Base-by-base conservation (phyloP, 768 basidiomycete species). In the Lepiota venenata region DNA sequence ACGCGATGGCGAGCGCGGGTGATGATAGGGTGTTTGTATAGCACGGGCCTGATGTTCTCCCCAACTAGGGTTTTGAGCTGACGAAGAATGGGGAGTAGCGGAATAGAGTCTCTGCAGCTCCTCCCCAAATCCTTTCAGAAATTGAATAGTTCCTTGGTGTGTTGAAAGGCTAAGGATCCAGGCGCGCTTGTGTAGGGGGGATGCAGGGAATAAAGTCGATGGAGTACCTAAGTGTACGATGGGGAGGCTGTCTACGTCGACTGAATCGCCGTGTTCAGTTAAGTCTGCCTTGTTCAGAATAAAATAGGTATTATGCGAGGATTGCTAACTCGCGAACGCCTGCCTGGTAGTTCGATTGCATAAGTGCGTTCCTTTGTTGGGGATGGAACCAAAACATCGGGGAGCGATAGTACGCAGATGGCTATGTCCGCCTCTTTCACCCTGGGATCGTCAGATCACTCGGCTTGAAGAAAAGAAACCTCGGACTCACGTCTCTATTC, bases 261-360 rank as follows among this genome's bases (percentile, higher is more conserved):
- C 10, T 32, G 8, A 32, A 32, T 9, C 27, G 18, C 43, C 47
- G 4, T 56, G 43, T 3, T 62, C 35, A 20, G 74, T 55, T 3
- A 88, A 69, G 63, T 96, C 93, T 5, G 70, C 70, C 71, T 96
- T 95, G 71, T 95, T 96, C 60, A 93, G 68, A 5, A 96, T 69
- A 46, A 94, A 72, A 42, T 85, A 73, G 0, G 93, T 93, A 27
- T 79, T 63, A 2, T 75, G 65, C 14, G 44, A 38, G 7, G 71
- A n/a, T 76, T 45, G 91, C 61, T 25, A 88, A 74, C 4, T 70
- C 60, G 29, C 68, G 63, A 20, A 92, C 61, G 6, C 74, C n/a
- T 68, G n/a, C 71, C 50, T 2, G 87, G 84, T 60, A 52, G 49
- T 56, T 36, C 68, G 52, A 36, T 62, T 27, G n/a, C 38, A 18